A percentile compares a stretch with the other conserved stretches of the same genome.
Evolutionary conservation across 2,329 filamentous ascomycete species (phyloP).

Genomic region (Kalaharituber pfeilii): DNA sequence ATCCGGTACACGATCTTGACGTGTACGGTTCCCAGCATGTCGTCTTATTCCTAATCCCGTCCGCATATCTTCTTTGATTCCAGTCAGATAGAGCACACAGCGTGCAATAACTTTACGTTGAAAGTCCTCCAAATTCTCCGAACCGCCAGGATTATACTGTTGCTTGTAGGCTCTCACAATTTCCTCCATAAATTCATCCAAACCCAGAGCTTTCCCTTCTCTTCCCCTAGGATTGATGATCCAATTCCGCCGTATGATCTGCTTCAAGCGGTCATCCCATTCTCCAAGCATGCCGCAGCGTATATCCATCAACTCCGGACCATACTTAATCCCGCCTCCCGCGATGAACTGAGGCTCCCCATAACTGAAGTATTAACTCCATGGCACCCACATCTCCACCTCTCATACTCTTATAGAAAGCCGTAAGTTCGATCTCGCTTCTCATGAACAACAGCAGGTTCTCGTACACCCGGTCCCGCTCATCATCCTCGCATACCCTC

Average conservation of each 20-base stretch:
- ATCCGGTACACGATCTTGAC: not conserved
- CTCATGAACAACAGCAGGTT: not conserved
- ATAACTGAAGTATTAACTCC: not conserved
- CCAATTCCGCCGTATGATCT: not conserved
- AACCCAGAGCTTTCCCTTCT: not conserved
- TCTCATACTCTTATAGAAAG: not conserved
- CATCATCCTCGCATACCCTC: not conserved
- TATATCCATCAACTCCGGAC: not conserved
- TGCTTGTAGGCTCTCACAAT: not conserved
- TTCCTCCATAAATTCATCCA: constrained; percentile 1
- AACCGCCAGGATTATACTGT: not conserved
- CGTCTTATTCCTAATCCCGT: not conserved
- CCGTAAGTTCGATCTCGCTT: not conserved
- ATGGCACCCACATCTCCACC: not conserved
- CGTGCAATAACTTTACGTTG: not conserved
- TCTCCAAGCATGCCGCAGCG: not conserved
- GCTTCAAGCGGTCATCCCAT: not conserved
- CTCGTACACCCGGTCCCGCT: not conserved
- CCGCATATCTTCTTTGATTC: not conserved
- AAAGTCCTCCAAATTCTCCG: not conserved
- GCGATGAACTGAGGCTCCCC: not conserved
- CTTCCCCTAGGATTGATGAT: not conserved
- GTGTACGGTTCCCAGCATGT: not conserved
- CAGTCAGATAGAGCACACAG: not conserved
- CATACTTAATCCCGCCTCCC: not conserved